These are phyloP conservation scores for Ulmus americana DNA, from an alignment of 331 rosid species.

Conservation along the genomic window DNA sequence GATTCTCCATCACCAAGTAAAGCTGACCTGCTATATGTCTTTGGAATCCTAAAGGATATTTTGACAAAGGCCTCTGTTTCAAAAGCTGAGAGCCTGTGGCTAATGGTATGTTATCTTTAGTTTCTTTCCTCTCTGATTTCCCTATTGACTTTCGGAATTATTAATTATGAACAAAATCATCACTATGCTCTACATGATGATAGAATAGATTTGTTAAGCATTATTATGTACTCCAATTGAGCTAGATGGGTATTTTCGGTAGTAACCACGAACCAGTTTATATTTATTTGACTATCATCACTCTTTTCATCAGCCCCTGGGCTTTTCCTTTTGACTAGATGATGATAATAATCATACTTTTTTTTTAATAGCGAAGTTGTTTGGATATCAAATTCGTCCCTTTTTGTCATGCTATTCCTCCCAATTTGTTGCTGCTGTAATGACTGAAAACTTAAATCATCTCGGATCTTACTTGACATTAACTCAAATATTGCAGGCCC, in stretches of 20 bases:
- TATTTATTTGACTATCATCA: no score
- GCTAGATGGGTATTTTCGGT: neutral
- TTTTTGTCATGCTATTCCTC: neutral
- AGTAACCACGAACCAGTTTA: no score
- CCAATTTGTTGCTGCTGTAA: neutral
- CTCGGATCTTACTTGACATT: neutral
- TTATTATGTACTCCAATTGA: neutral
- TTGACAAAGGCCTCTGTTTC: conserved; percentile 42
- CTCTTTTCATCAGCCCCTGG: no score
- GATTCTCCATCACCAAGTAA: conserved; percentile 42
- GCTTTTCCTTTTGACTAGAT: no score
- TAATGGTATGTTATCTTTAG: conserved; percentile 43
- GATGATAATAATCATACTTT: no score
- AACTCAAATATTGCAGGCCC: conserved; percentile 47
- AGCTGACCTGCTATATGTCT: conserved; percentile 54
- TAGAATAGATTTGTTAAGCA: neutral
- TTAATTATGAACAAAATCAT: neutral
- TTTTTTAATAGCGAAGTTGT: no score
- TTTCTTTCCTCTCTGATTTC: neutral
- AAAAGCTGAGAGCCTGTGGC: conserved; percentile 72
- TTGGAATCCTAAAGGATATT: conserved; percentile 43
- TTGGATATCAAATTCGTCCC: no score
- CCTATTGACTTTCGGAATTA: neutral
- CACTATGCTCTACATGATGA: neutral
- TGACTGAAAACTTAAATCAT: neutral